A percentile compares a stretch with the other conserved stretches of the same genome.
Conservation (phyloP, 495 filamentous ascomycete genomes). For the Aspergillus biplanus region DNA sequence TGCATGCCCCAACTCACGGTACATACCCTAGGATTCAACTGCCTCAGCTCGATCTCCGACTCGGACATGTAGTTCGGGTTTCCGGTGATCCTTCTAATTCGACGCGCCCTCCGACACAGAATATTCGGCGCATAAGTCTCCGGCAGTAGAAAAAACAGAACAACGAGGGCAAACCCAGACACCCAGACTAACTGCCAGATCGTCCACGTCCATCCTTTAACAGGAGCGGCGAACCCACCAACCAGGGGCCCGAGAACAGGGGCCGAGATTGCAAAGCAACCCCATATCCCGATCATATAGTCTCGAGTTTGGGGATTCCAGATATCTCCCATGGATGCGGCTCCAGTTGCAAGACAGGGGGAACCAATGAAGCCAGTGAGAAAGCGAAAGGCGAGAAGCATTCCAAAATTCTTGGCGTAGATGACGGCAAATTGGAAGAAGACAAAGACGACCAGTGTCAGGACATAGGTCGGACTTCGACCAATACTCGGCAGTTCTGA, state of each 20-base stretch:
- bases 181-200: conserved; percentile 56
- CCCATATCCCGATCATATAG: conserved; percentile 43
- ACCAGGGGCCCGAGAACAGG: conserved; percentile 50
- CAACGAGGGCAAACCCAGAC: conserved; percentile 45
- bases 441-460: conserved; percentile 53
- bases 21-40: conserved; percentile 21
- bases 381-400: conserved; percentile 58
- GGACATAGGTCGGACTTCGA: conserved; percentile 52
- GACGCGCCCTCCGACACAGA: conserved; percentile 54
- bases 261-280: conserved; percentile 38
- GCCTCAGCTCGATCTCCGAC: conserved; percentile 44
- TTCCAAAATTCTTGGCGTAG: conserved; percentile 52
- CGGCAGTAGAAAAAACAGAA: conserved; percentile 56
- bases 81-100: conserved; percentile 48
- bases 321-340: conserved; percentile 38
- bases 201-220: conserved; percentile 51
- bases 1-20: conserved; percentile 16
- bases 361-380: conserved; percentile 56
- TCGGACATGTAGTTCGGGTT: conserved; percentile 36
- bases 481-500: conserved; percentile 55
- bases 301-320: conserved; percentile 31
- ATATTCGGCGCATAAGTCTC: conserved; percentile 63
- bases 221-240: conserved; percentile 41
- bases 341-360: conserved; percentile 51
- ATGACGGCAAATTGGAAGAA: conserved; percentile 53